phyloP scores from a whole-genome alignment of 2,329 filamentous ascomycete species.

The Graphiopsis chlorocephala region DNA sequence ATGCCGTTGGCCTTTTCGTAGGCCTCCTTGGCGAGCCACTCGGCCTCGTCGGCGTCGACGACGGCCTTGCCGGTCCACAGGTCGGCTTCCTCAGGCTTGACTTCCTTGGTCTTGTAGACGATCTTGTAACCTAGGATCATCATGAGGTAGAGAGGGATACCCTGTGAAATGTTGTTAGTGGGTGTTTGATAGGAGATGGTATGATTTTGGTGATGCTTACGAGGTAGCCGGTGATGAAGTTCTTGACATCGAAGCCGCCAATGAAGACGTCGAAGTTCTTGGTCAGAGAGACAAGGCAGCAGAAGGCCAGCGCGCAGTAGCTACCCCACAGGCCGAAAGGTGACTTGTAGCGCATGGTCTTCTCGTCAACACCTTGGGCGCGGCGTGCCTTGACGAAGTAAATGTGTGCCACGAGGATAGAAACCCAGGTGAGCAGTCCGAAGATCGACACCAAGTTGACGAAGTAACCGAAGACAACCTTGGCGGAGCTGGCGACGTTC shows the following conservation, averaged over 20 bases:
- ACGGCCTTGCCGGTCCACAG: slow-evolving; percentile 58
- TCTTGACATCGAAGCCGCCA: slow-evolving; percentile 67
- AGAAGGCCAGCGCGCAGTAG: slow-evolving; percentile 65
- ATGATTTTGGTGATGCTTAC: neutral
- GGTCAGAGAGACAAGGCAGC: slow-evolving; percentile 70
- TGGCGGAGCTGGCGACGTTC: slow-evolving; percentile 44
- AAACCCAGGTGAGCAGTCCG: slow-evolving; percentile 48
- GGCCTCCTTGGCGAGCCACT: slow-evolving; percentile 32
- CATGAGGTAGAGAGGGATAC: slow-evolving; percentile 70
- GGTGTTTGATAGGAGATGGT: slow-evolving; percentile 45
- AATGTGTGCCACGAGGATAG: slow-evolving; percentile 49
- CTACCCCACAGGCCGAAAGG: slow-evolving; percentile 72
- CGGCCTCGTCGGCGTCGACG: slow-evolving; percentile 57
- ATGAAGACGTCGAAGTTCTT: slow-evolving; percentile 80
- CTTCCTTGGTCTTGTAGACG: slow-evolving; percentile 56
- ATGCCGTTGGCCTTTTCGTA: slow-evolving; percentile 27
- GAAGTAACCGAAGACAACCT: slow-evolving; percentile 47
- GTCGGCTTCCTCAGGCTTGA: slow-evolving; percentile 56
- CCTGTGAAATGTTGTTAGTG: slow-evolving; percentile 39
- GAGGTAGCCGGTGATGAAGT: slow-evolving; percentile 54
- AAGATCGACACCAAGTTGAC: slow-evolving; percentile 44
- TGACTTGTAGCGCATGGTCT: slow-evolving; percentile 54
- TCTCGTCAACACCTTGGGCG: slow-evolving; percentile 46
- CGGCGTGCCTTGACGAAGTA: slow-evolving; percentile 46
- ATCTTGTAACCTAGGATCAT: slow-evolving; percentile 63